These are phyloP conservation scores for Botryotinia globosa DNA, from an alignment of 2,329 filamentous ascomycete genomes.

Conservation along the genomic window DNA sequence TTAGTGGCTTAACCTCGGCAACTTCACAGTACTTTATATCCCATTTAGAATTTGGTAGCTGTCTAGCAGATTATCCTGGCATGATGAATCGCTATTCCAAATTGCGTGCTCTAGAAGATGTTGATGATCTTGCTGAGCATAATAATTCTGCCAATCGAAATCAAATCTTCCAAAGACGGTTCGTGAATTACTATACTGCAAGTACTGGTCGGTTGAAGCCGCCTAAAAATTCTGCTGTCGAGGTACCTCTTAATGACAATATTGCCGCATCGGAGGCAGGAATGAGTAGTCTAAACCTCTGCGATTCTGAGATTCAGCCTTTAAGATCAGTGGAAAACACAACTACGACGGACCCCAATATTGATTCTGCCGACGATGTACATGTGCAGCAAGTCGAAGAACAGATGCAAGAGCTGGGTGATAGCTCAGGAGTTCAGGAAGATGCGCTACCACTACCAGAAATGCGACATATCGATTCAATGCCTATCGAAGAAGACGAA, in stretches of 20 bases:
- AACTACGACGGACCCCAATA: background rate
- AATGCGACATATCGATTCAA: conserved; percentile 43
- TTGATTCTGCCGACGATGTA: conserved; percentile 40
- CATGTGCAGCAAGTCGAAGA: conserved; percentile 36
- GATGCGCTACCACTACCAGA: conserved; percentile 29
- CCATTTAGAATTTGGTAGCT: conserved; percentile 79
- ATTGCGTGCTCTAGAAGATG: conserved; percentile 69
- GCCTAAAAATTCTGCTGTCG: conserved; percentile 37
- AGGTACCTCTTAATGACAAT: conserved; percentile 26
- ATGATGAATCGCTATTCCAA: conserved; percentile 68
- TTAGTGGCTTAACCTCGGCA: conserved; percentile 55
- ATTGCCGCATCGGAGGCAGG: conserved; percentile 25
- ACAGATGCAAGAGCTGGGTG: conserved; percentile 33
- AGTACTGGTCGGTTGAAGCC: conserved; percentile 69
- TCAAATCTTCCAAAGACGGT: conserved; percentile 59
- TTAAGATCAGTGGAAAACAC: conserved; percentile 44
- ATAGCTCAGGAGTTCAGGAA: conserved; percentile 32
- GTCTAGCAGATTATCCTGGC: conserved; percentile 71
- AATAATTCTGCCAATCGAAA: conserved; percentile 28
- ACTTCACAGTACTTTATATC: conserved; percentile 72
- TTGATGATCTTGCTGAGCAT: conserved; percentile 51
- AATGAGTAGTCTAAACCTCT: conserved; percentile 30
- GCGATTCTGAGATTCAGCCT: conserved; percentile 22
- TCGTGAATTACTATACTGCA: conserved; percentile 89
- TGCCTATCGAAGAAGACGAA: conserved; percentile 40